Evolutionary conservation across 2,329 filamentous ascomycete species (phyloP), one percentile per base, ranked within the genome.

Genomic region (Pseudogymnoascus sp.): DNA sequence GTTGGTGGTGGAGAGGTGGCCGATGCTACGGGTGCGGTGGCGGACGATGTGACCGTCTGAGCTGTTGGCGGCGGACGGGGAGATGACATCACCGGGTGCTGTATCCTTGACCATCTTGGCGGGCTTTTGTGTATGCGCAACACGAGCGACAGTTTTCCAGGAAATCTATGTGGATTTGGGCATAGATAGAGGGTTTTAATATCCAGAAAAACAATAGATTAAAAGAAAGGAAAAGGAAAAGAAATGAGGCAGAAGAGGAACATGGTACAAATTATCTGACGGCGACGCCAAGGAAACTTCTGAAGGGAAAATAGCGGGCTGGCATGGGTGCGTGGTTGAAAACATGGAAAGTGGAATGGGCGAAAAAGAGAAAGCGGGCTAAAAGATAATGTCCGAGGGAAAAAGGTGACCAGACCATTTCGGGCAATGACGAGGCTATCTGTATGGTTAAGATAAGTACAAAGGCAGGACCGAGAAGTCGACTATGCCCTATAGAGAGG

Each of bases 111-210:
- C 31, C 26, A 36, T 31, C 51, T 31, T 59, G n/a, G 51, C 31
- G 26, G 51, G 26, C 26, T 5, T 26, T 59, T 16, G 21, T 59
- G 51, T 64, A 63, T 66, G 60, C 12, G 65, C 64, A 37, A 31
- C 66, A 3, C 60, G 65, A n/a, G 64, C 66, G 16, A 66, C 61
- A 12, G 57, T 62, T 54, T 67, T 67, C 14, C 63, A 64, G 26
- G 66, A 67, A 62, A 62, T 66, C 42, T 66, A 67, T 31, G 65
- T 62, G 10, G 66, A 65, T 60, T 37, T 67, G 11, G 40, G 40
- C 40, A 45, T 45, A 45, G 40, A 45, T 45, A 45, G 18, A 45
- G 10, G 40, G 40, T 45, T 45, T 6, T 23, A 6, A 23, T 45
- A 45, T 45, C 5, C 0, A 45, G 3, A 21, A 45, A 45, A 45